Conservation (phyloP, 176 grass and related monocot species). For the Calamus simplicifolius region DNA sequence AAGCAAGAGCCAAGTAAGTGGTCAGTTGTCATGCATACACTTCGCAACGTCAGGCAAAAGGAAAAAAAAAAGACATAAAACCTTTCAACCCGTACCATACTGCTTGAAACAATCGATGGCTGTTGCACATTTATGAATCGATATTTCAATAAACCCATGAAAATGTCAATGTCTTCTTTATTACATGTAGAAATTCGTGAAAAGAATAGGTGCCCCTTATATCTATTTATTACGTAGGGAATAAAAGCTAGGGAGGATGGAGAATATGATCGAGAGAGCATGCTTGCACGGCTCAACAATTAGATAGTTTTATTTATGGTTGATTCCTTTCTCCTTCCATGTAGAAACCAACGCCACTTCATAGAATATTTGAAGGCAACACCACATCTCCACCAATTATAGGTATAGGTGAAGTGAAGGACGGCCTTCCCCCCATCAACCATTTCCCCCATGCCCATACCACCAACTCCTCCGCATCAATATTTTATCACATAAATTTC, state of each 20-base stretch:
- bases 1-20: not conserved
- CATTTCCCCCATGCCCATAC: conserved; percentile 9
- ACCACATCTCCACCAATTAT: conserved; percentile 8
- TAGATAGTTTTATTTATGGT: conserved; percentile 3
- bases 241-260: not conserved
- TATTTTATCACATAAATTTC: no score
- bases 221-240: not conserved
- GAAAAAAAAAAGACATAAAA: no score
- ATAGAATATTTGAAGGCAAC: conserved; percentile 19
- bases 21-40: no score
- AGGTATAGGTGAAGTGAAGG: conserved; percentile 28
- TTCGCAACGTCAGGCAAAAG: no score
- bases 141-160: not conserved
- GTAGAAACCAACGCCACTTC: conserved; percentile 20
- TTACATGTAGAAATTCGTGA: not conserved
- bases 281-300: conserved; percentile 24
- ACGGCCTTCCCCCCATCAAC: conserved; percentile 33
- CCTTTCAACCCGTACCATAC: no score
- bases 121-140: no score
- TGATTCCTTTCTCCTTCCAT: conserved; percentile 9
- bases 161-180: not conserved
- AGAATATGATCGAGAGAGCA: not conserved
- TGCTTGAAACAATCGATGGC: no score
- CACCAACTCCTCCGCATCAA: conserved; percentile 13
- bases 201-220: no score